Base-by-base conservation (phyloP, 306 rosid species). In the Cercis canadensis region DNA sequence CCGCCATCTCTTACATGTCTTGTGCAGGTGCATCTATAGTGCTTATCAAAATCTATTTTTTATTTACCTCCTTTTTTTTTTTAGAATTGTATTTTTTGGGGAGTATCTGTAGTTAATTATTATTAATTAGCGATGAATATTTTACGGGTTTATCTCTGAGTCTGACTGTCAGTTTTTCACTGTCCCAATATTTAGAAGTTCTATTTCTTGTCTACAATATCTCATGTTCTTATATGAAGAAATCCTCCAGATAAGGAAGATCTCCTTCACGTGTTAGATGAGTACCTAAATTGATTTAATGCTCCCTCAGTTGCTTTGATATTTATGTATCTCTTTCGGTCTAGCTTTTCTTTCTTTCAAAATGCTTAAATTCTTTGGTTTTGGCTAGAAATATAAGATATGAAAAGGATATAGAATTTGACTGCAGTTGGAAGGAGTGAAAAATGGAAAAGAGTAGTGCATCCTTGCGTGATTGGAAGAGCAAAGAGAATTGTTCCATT, bases 1-100 rank as follows among this genome's bases (percentile, higher is more conserved):
- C 97, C 5, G 96, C 98, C 18, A 47, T 90, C 67, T 94, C 96
- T 7, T 90, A 94, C 73, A 94, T 94, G 98, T 64, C 89, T 19
- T 94, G 96, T 65, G 96, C 98, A 3, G 96, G 97, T 92, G 62
- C 34, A 3, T 54, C 24, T 29, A 65, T 43, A 13, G 31, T 15
- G 4, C 0, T 18, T 50, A 3, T 33, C 9, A 2, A 4, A 17
- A 4, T 7, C 9, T 34, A 1, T 31, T 8, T 31, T 29, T 7
- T 37, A 17, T 0, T 37, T 10, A 1, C 3, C n/a, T 4, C 49
- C 1, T 43, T 43, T 43, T 11, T 65, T 3, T 5, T 52, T 58
- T 58, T 6, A 7, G 13, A 32, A 56, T 24, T 24, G 29, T 24
- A 45, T 46, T 46, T 1, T 45, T 16, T 3, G 29, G 29, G 29